phyloP scores from a whole-genome alignment of 1,284 basidiomycete genomes.

The Laetiporus sulphureus region DNA sequence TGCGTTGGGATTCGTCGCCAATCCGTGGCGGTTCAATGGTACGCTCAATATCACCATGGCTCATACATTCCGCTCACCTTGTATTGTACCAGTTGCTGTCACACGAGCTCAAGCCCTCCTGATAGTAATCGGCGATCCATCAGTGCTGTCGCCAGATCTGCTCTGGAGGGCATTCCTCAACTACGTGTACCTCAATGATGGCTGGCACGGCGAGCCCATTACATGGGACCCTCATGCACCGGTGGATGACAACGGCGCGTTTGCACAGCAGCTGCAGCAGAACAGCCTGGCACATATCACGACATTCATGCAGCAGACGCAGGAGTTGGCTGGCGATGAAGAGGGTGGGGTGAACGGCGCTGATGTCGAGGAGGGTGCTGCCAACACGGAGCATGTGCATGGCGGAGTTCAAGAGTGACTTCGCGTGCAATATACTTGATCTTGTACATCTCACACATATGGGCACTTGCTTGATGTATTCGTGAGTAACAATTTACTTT shows the following conservation, averaged over 20 bases:
- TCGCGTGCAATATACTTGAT: background rate
- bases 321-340: too few species aligned
- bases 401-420: background rate
- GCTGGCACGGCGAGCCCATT: constrained; percentile 40
- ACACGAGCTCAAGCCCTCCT: constrained; percentile 52
- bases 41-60: constrained; percentile 4
- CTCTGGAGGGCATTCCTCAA: constrained; percentile 49
- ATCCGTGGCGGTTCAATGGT: constrained; percentile 42
- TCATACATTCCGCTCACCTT: background rate
- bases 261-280: too few species aligned
- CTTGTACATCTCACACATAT: background rate
- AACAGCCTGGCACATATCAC: too few species aligned
- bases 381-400: background rate
- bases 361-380: too few species aligned
- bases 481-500: too few species aligned
- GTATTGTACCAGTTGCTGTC: constrained; percentile 22
- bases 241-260: constrained; percentile 24
- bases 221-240: constrained; percentile 42
- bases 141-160: constrained; percentile 42
- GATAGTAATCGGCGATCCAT: constrained; percentile 50
- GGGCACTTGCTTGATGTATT: background rate
- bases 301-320: too few species aligned
- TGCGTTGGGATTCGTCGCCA: constrained; percentile 40
- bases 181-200: constrained; percentile 37
- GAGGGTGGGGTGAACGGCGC: too few species aligned